Base-by-base conservation (phyloP, 1,284 basidiomycete species). In the Marasmius fiardii region DNA sequence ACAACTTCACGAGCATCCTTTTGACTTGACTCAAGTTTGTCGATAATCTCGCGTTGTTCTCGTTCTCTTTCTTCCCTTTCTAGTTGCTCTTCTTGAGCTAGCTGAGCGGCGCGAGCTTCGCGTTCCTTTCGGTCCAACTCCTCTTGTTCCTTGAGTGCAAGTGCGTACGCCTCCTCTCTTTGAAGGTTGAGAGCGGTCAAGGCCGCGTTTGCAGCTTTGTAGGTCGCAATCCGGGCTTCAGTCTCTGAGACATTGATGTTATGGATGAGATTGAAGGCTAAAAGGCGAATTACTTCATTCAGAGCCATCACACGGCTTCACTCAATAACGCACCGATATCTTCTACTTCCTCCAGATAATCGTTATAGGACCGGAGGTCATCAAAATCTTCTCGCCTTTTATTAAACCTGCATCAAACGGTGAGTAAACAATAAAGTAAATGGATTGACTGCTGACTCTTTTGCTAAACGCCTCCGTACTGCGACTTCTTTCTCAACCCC, bases 401-500 rank as follows among this genome's bases (percentile, higher is more conserved):
- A 70, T 98, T 98, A 70, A 96, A 97, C 62, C 94, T 96, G 60
- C 7, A 16, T 34, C 34, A 43, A 16, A 14, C 21, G 2, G 52
- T 61, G 16, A 54, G 51, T 31, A 28, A 12, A 28, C 56, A n/a
- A 47, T 56, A 14, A 44, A 21, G n/a, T 26, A 43, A 39, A 24
- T 35, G 26, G 45, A 16, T 43, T 45, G 16, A 16, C 20, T 6
- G 58, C 69, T 39, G 56, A 80, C 90, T 95, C 90, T 76, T 93
- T 95, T 1, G 89, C 88, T 59, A 98, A 86, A 55, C 93, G 80
- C 63, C 91, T 81, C 54, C 97, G 77, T 4, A 99, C 83, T 2
- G 92, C 87, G 0, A 99, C 92, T 72, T 99, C 97, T 70, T 96
- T 96, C 75, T 99, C 97, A 0, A 99, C 96, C 1, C 82, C 84